These are phyloP conservation scores for Geranium rotundifolium DNA, from an alignment of 345 rosid genomes.

Conservation along the genomic window DNA sequence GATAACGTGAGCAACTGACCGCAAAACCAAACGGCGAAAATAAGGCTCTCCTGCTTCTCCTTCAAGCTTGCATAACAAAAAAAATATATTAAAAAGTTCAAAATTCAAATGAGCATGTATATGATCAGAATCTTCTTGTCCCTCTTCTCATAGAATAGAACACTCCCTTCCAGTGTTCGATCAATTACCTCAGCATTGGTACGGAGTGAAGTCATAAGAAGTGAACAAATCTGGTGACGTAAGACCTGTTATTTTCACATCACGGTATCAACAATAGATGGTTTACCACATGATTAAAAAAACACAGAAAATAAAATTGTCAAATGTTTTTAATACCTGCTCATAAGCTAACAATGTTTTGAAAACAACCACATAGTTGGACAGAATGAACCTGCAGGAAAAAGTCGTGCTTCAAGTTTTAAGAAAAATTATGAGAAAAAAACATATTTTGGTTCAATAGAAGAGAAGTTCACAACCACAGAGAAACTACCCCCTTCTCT, in stretches of 20 bases:
- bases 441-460: not conserved
- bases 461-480: not conserved
- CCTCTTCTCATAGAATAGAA: not conserved
- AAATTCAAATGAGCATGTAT: slow-evolving; percentile 3
- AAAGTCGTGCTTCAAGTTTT: slow-evolving; percentile 1
- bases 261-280: slow-evolving; percentile 20
- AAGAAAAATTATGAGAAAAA: not conserved
- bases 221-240: slow-evolving; percentile 92
- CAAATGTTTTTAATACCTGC: slow-evolving; percentile 37
- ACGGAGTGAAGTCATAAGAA: slow-evolving; percentile 93
- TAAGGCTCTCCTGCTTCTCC: slow-evolving; percentile 97
- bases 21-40: slow-evolving; percentile 89
- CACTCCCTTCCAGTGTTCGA: not conserved
- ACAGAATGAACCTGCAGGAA: slow-evolving; percentile 71
- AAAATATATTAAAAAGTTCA: slow-evolving; percentile 1
- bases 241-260: slow-evolving; percentile 50
- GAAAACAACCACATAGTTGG: slow-evolving; percentile 74
- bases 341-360: slow-evolving; percentile 64
- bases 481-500: not conserved
- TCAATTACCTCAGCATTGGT: slow-evolving; percentile 74
- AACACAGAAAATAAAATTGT: slow-evolving; percentile 3
- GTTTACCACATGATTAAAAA: slow-evolving; percentile 13
- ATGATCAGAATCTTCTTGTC: not conserved
- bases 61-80: slow-evolving; percentile 49
- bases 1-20: slow-evolving; percentile 91